A percentile compares a stretch with the other conserved stretches of the same genome.
These are phyloP conservation scores for Apiotrichum porosum DNA, from an alignment of 1,284 basidiomycete genomes.

Conservation along the genomic window DNA sequence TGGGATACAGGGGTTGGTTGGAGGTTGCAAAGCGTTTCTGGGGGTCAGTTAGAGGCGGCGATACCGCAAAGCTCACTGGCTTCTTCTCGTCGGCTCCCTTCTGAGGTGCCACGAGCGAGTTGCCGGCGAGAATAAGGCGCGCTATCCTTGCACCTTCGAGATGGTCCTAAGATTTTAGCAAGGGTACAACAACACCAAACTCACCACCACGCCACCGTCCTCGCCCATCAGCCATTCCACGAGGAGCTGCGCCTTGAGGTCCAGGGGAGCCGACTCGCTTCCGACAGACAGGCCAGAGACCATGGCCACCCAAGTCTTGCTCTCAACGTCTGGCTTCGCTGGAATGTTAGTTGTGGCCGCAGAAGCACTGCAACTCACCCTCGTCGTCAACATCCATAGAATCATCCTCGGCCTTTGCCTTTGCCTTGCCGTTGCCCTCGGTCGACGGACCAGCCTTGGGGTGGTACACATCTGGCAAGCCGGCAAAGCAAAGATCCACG, in stretches of 20 bases:
- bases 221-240: constrained; percentile 86
- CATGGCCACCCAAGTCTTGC: constrained; percentile 68
- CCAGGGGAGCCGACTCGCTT: constrained; percentile 55
- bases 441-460: constrained; percentile 19
- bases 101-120: constrained; percentile 64
- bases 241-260: constrained; percentile 72
- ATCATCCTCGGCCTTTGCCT: constrained; percentile 9
- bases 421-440: constrained; percentile 47
- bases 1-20: constrained; percentile 54
- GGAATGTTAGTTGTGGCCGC: background rate
- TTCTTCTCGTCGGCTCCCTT: constrained; percentile 53
- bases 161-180: constrained; percentile 54
- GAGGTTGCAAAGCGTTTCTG: constrained; percentile 50
- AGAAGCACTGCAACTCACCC: background rate
- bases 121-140: constrained; percentile 77
- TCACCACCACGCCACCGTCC: constrained; percentile 60
- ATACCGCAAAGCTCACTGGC: constrained; percentile 53
- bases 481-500: constrained; percentile 81
- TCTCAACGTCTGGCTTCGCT: constrained; percentile 31
- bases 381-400: constrained; percentile 27
- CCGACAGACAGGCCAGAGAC: constrained; percentile 76
- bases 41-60: background rate
- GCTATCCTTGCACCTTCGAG: constrained; percentile 66
- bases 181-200: constrained; percentile 2
- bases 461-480: constrained; percentile 61